Evolutionary conservation across 2,329 filamentous ascomycete species (phyloP).

Genomic region (Fusarium tricinctum): DNA sequence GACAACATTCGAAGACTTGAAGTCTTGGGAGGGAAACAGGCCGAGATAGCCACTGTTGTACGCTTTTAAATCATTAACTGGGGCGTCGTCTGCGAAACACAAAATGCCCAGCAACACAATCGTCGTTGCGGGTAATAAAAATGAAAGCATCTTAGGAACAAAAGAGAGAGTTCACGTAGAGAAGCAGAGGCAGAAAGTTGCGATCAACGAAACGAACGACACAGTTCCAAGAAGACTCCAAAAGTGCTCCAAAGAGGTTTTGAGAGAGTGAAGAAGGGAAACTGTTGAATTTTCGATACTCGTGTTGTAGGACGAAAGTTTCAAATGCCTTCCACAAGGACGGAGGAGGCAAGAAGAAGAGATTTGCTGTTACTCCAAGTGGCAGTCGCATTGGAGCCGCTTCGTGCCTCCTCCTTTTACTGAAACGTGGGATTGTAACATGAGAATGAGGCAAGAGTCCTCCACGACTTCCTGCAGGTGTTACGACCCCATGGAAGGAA

Average conservation of each 20-base stretch:
- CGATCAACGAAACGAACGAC: constrained; percentile 14
- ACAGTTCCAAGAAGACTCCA: constrained; percentile 43
- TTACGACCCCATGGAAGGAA: neutral
- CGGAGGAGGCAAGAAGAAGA: neutral
- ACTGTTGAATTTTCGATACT: constrained; percentile 2
- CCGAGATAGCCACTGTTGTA: constrained; percentile 41
- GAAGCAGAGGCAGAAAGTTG: constrained; percentile 1
- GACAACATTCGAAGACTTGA: constrained; percentile 37
- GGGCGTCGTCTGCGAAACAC: constrained; percentile 30
- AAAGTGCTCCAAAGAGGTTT: constrained; percentile 30
- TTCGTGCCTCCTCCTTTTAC: constrained; percentile 4
- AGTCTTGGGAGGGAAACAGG: constrained; percentile 40
- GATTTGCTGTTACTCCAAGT: constrained; percentile 10
- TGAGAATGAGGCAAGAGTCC: constrained; percentile 1
- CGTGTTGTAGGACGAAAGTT: constrained; percentile 27
- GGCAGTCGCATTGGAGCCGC: constrained; percentile 17
- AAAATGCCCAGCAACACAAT: constrained; percentile 11
- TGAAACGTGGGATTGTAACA: constrained; percentile 10
- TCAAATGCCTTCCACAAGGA: constrained; percentile 25
- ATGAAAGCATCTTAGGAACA: constrained; percentile 27
- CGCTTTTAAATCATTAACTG: constrained; percentile 26
- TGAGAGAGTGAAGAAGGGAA: constrained; percentile 16
- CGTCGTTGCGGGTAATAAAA: constrained; percentile 1
- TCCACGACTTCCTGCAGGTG: neutral
- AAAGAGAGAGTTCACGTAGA: neutral